Evolutionary conservation across 1,139 yeast species (phyloP).

Genomic region (Pichia sp.): DNA sequence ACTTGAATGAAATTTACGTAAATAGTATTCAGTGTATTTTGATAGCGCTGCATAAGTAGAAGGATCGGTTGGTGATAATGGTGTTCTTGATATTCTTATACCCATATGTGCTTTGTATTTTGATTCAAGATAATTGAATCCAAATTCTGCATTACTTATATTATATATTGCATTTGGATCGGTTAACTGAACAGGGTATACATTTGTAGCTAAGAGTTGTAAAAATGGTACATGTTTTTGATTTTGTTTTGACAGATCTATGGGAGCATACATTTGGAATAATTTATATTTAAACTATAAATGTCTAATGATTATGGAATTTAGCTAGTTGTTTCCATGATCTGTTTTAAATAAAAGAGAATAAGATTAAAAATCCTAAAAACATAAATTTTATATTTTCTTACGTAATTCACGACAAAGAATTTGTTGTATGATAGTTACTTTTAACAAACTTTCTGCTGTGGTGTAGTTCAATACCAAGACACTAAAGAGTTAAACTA

Average conservation of each 20-base stretch:
- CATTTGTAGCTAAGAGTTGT: slow-evolving; percentile 24
- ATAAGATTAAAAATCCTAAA: no score
- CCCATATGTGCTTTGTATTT: slow-evolving; percentile 26
- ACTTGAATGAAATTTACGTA: slow-evolving; percentile 30
- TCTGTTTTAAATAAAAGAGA: no score
- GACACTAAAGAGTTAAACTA: no score
- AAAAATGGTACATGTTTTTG: slow-evolving; percentile 23
- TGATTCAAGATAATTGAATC: slow-evolving; percentile 27
- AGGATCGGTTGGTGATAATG: slow-evolving; percentile 30
- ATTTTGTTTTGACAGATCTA: slow-evolving; percentile 23
- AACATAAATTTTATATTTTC: no score
- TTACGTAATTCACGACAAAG: not conserved
- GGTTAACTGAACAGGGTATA: slow-evolving; percentile 28
- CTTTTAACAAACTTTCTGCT: no score
- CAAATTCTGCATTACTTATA: slow-evolving; percentile 25
- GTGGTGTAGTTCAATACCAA: no score
- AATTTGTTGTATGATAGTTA: not conserved
- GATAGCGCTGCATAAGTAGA: slow-evolving; percentile 32
- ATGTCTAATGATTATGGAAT: no score
- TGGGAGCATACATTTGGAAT: slow-evolving; percentile 27
- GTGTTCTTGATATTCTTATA: slow-evolving; percentile 31
- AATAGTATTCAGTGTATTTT: slow-evolving; percentile 30
- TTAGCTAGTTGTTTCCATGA: no score
- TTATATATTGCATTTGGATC: slow-evolving; percentile 29
- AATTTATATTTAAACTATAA: no score